These are phyloP conservation scores for Alternaria panax DNA, from an alignment of 2,329 filamentous ascomycete genomes.

Conservation along the genomic window DNA sequence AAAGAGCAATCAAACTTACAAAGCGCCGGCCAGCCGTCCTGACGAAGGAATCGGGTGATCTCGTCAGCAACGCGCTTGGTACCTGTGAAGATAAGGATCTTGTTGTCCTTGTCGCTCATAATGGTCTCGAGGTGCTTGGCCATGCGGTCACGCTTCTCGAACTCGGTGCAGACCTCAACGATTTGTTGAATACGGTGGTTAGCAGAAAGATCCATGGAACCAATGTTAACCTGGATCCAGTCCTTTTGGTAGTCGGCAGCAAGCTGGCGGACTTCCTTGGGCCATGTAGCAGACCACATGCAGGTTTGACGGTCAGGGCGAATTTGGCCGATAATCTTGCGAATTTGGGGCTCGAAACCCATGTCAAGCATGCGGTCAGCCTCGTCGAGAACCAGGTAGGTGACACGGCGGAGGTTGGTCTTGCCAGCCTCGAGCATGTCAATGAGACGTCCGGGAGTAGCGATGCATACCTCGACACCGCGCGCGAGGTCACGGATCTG, in stretches of 20 bases:
- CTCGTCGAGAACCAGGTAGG: conserved; percentile 97
- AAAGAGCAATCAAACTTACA: conserved; percentile 67
- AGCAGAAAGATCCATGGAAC: conserved; percentile 92
- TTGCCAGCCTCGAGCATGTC: conserved; percentile 98
- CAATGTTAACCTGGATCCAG: conserved; percentile 99
- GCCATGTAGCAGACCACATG: conserved; percentile 99
- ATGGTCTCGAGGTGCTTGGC: conserved; percentile 97
- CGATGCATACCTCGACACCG: conserved; percentile 98
- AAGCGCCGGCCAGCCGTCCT: conserved; percentile 96
- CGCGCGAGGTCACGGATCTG: conserved; percentile 95
- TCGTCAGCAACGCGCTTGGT: conserved; percentile 94
- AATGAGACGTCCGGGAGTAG: conserved; percentile 95
- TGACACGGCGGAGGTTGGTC: conserved; percentile 97
- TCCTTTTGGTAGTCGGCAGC: conserved; percentile 90
- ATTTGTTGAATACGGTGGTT: conserved; percentile 98
- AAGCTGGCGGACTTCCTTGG: conserved; percentile 94
- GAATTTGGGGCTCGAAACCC: conserved; percentile 99
- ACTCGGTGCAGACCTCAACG: conserved; percentile 93
- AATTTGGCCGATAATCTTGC: conserved; percentile 98
- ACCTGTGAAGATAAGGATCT: conserved; percentile 89
- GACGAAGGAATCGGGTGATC: conserved; percentile 94
- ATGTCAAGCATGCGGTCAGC: conserved; percentile 99
- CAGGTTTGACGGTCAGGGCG: conserved; percentile 97
- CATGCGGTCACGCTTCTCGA: conserved; percentile 98
- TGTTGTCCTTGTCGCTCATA: conserved; percentile 96